Conservation (phyloP, 2,329 filamentous ascomycete species). For the Colletotrichum destructivum region DNA sequence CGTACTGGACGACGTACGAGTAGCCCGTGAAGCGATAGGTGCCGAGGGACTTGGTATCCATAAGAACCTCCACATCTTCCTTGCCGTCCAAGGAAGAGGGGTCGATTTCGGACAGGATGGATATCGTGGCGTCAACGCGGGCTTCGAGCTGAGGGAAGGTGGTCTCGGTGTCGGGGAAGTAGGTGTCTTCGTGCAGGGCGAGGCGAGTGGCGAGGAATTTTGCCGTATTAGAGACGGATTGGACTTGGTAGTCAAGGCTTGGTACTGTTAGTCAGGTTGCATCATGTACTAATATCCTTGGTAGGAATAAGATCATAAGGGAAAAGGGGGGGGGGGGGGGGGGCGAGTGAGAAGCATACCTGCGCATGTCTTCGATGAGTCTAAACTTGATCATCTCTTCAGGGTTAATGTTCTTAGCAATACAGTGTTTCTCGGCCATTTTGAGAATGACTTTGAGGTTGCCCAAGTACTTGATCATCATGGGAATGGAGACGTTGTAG, state of each 20-base stretch:
- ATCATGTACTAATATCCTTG: not conserved
- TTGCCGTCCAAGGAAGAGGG: constrained; percentile 42
- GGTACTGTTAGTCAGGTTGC: not conserved
- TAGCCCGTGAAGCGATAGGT: constrained; percentile 51
- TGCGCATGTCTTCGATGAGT: constrained; percentile 44
- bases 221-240: constrained; percentile 44
- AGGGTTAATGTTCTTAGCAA: constrained; percentile 25
- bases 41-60: constrained; percentile 46
- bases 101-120: constrained; percentile 50
- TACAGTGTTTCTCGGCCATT: constrained; percentile 37
- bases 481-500: constrained; percentile 43
- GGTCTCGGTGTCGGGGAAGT: constrained; percentile 42
- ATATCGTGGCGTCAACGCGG: constrained; percentile 45
- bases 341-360: constrained; percentile 23
- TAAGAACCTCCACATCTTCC: constrained; percentile 45
- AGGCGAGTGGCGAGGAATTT: constrained; percentile 44
- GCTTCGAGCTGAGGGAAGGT: constrained; percentile 36
- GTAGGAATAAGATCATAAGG: not conserved
- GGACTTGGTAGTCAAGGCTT: constrained; percentile 45
- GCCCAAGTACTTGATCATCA: constrained; percentile 49
- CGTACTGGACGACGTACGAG: constrained; percentile 60
- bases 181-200: constrained; percentile 27
- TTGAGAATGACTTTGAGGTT: constrained; percentile 45
- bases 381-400: constrained; percentile 44
- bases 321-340: not conserved